Evolutionary conservation across 2,329 filamentous ascomycete genomes (phyloP).

Genomic region (Parastagonospora nodorum): DNA sequence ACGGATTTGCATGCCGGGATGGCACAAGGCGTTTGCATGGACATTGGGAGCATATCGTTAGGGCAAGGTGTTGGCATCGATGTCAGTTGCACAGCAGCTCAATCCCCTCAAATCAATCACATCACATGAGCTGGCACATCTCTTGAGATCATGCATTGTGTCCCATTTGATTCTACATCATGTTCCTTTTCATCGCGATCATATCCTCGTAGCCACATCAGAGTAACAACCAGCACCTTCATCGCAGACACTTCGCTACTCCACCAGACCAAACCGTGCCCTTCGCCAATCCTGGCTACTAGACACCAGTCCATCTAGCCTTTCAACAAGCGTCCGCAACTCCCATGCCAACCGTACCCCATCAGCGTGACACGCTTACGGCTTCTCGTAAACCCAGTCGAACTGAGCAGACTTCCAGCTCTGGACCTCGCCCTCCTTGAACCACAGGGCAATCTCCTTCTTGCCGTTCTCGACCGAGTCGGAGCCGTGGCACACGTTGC

Average conservation of each 20-base stretch:
- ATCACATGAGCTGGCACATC: background rate
- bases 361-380: constrained; percentile 17
- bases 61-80: constrained; percentile 10
- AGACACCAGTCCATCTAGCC: background rate
- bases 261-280: background rate
- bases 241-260: constrained; percentile 5
- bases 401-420: constrained; percentile 82
- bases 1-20: no score
- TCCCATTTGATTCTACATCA: constrained; percentile 23
- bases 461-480: constrained; percentile 98
- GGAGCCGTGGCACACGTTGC: constrained; percentile 99
- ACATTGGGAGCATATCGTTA: background rate
- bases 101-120: constrained; percentile 16
- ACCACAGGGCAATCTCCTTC: constrained; percentile 99
- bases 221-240: background rate
- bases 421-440: constrained; percentile 85
- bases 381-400: constrained; percentile 98
- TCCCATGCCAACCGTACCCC: background rate
- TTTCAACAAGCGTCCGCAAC: background rate
- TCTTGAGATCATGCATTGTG: constrained; percentile 30
- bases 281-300: background rate
- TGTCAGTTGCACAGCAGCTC: background rate
- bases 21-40: no score
- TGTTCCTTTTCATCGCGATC: constrained; percentile 23
- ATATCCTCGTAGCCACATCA: constrained; percentile 19